Evolutionary conservation across 129 eudicot genomes (phyloP).

Genomic region (Deinandra increscens): DNA sequence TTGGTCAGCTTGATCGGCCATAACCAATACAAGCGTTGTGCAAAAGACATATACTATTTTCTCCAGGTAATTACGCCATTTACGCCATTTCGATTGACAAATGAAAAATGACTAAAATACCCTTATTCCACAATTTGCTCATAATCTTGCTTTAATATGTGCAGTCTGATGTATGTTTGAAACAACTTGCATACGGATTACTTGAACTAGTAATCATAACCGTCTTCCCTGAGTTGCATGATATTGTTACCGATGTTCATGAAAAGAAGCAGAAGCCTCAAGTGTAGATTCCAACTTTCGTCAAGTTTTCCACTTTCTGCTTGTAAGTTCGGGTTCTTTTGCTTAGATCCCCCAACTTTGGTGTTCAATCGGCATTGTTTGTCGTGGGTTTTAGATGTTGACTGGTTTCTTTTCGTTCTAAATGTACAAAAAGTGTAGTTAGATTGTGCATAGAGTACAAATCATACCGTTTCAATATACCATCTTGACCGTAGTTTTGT

Average conservation of each 20-base stretch:
- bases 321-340: slow-evolving; percentile 6
- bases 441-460: slow-evolving; percentile 34
- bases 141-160: neutral
- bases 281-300: slow-evolving; percentile 18
- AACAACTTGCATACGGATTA: slow-evolving; percentile 79
- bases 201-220: slow-evolving; percentile 82
- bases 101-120: slow-evolving; percentile 11
- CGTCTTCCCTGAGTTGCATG: slow-evolving; percentile 81
- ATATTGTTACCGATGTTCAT: slow-evolving; percentile 57
- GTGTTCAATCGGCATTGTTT: slow-evolving; percentile 13
- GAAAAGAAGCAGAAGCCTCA: slow-evolving; percentile 32
- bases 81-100: neutral
- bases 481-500: slow-evolving; percentile 22
- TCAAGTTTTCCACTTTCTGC: neutral
- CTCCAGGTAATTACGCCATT: slow-evolving; percentile 56
- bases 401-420: slow-evolving; percentile 6
- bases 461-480: neutral
- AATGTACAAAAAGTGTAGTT: slow-evolving; percentile 35
- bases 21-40: slow-evolving; percentile 91
- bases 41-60: slow-evolving; percentile 82
- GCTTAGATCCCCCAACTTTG: slow-evolving; percentile 12
- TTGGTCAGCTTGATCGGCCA: slow-evolving; percentile 90
- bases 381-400: neutral
- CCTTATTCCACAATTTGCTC: neutral
- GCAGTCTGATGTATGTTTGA: slow-evolving; percentile 86